Conservation (phyloP, 2,329 filamentous ascomycete species). For the Diplodia corticola region DNA sequence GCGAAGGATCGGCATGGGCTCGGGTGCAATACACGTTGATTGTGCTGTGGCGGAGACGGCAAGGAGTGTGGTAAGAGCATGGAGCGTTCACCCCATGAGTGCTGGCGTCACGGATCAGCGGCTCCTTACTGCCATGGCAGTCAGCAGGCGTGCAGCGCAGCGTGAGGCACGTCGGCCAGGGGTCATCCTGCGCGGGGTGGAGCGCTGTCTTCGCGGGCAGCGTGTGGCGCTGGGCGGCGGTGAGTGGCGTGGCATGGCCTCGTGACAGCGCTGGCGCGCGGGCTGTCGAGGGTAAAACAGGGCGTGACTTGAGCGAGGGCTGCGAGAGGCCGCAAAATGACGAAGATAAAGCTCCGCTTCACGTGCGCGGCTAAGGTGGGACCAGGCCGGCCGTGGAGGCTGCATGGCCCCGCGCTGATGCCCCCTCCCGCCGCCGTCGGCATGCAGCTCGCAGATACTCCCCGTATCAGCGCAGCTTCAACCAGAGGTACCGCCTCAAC, state of each 20-base stretch:
- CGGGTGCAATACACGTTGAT: background rate
- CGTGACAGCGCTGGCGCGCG: constrained; percentile 1
- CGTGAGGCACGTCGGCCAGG: constrained; percentile 19
- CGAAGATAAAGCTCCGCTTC: constrained; percentile 15
- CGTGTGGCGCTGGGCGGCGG: constrained; percentile 10
- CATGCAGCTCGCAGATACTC: constrained; percentile 10
- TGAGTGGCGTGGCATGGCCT: constrained; percentile 8
- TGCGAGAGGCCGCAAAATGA: constrained; percentile 7
- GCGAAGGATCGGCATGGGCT: background rate
- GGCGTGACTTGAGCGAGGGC: background rate
- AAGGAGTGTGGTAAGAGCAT: constrained; percentile 14
- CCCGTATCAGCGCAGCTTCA: constrained; percentile 19
- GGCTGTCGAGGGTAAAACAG: background rate
- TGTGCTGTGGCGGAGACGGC: background rate
- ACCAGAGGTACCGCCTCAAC: constrained; percentile 22
- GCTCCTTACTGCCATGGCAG: constrained; percentile 6
- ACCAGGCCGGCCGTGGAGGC: constrained; percentile 4
- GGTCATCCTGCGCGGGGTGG: constrained; percentile 15
- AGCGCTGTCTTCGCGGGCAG: background rate
- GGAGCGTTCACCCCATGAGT: background rate
- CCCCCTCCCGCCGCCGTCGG: constrained; percentile 7
- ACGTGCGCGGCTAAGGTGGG: constrained; percentile 16
- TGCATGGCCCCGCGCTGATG: background rate
- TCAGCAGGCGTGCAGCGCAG: constrained; percentile 7
- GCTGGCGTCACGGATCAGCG: constrained; percentile 7